These are phyloP conservation scores for Sindora glabra DNA, from an alignment of 306 rosid genomes.

Conservation along the genomic window DNA sequence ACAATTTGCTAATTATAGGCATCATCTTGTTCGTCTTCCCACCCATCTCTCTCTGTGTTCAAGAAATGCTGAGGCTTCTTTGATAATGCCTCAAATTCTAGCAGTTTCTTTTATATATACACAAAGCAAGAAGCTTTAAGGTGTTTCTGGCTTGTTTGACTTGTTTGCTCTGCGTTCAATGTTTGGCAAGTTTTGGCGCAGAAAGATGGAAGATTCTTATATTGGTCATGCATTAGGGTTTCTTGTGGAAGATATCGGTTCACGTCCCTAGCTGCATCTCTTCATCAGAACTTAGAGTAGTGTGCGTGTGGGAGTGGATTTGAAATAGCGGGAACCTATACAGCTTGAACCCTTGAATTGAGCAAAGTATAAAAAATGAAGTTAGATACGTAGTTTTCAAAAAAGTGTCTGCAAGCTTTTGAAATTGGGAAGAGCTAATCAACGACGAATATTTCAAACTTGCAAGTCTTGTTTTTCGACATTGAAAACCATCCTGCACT, in stretches of 20 bases:
- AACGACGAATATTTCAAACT: no score
- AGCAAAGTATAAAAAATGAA: neutral
- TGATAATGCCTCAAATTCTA: no score
- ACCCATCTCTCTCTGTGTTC: neutral
- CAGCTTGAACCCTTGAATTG: neutral
- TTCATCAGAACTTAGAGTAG: neutral
- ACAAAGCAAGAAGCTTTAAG: no score
- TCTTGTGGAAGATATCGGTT: constrained; percentile 31
- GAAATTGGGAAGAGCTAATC: no score
- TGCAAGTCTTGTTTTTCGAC: no score
- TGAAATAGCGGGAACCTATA: neutral
- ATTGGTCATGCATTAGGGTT: constrained; percentile 1
- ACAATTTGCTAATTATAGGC: constrained; percentile 60
- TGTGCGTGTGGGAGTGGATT: neutral
- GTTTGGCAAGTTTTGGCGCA: constrained; percentile 69
- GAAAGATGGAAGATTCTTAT: constrained; percentile 18
- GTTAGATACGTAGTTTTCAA: no score
- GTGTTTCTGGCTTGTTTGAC: neutral
- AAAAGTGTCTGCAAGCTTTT: no score
- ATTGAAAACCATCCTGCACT: no score
- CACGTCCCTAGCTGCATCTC: no score
- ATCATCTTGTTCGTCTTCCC: neutral
- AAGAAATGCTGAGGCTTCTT: neutral
- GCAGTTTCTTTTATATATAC: no score
- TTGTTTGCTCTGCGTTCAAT: neutral